Base-by-base conservation (phyloP, 2,329 filamentous ascomycete genomes). In the Fusarium gaditjirri region DNA sequence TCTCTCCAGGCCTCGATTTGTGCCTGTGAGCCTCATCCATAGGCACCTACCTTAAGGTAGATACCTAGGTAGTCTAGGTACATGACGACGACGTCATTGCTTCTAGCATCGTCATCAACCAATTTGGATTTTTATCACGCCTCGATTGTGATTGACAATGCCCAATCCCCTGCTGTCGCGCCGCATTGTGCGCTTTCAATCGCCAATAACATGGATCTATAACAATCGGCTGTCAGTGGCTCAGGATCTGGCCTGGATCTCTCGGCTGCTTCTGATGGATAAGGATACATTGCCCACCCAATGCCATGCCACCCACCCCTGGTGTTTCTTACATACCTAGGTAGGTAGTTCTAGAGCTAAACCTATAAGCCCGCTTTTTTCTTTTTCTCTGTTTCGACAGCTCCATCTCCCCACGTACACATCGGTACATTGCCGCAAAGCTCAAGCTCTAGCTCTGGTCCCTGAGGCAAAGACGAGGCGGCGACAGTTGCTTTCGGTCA, bases 161-260 rank as follows among this genome's bases (percentile, higher is more conserved):
- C 31, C 50, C 33, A 61, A 61, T 57, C 25, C 50, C 43, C 36
- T 50, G 42, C 43, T 50, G 25, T 19, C 39, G n/a, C 16, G 17
- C 33, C 19, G 39, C 44, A 25, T 54, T 33, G 42, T 64, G 21
- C 27, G 43, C 25, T 23, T 47, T 35, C 13, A 11, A 31, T 25
- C 52, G 21, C 38, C 52, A 43, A 25, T 44, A 27, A 21, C 23
- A 21, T 36, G n/a, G n/a, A 36, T 27, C 35, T 27, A 41, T 21
- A 31, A 19, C 29, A 39, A 36, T 56, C 42, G 53, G 33, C 35
- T 47, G 46, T 49, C 46, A 43, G 55, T 61, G 42, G 42, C n/a
- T 53, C 65, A 59, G 68, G 57, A 76, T 76, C 74, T 76, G 54
- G 65, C 52, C 68, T 73, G 68, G 70, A 76, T 75, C 74, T 76